These are phyloP conservation scores for Fagus crenata DNA, from an alignment of 306 rosid genomes.

Conservation along the genomic window DNA sequence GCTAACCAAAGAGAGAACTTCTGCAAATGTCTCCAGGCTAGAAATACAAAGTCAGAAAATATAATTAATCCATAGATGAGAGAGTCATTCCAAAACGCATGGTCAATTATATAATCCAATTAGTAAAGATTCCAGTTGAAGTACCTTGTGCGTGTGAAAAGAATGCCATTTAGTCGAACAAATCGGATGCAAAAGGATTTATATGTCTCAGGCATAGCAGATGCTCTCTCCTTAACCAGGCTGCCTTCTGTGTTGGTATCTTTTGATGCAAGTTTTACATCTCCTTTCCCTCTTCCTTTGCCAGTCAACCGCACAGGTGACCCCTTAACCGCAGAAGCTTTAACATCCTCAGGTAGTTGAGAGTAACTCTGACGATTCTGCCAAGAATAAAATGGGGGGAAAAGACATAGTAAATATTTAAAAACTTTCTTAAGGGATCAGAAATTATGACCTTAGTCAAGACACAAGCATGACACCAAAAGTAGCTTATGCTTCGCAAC, in stretches of 20 bases:
- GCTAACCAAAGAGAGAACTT: conserved; percentile 68
- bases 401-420: not conserved
- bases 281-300: conserved; percentile 68
- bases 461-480: not conserved
- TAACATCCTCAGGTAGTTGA: conserved; percentile 62
- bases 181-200: conserved; percentile 67
- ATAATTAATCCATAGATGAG: not conserved
- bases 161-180: conserved; percentile 92
- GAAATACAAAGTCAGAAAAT: conserved; percentile 10
- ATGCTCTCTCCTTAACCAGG: conserved; percentile 48
- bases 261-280: conserved; percentile 47
- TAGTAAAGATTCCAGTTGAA: not conserved
- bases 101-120: not conserved
- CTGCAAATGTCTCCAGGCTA: conserved; percentile 86
- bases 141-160: conserved; percentile 91
- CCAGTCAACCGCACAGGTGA: conserved; percentile 49
- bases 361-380: conserved; percentile 89
- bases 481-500: not conserved
- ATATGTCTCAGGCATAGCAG: conserved; percentile 46
- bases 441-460: not conserved
- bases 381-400: conserved; percentile 23
- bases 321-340: conserved; percentile 57
- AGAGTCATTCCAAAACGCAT: conserved; percentile 20
- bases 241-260: conserved; percentile 41
- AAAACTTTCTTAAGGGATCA: conserved; percentile 1